Base-by-base conservation (phyloP, 1,284 basidiomycete genomes). In the Omphalotus olearius region DNA sequence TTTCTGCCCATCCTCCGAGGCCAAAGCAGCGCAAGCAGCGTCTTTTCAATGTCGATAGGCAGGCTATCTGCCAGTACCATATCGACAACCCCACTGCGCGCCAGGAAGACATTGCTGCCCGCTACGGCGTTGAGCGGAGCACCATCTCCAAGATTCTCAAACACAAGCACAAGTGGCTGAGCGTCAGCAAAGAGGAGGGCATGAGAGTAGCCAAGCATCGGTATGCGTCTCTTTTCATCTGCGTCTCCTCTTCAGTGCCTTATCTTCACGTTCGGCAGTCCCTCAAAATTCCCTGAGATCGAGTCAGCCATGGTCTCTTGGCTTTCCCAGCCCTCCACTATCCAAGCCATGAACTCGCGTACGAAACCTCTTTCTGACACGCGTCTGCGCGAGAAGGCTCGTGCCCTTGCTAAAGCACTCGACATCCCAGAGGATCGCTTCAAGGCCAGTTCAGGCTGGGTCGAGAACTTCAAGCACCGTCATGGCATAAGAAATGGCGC, bases 71-170 rank as follows among this genome's bases (percentile, higher is more conserved):
- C 62, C 59, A 79, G 39, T 84, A 82, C 67, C 78, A 83, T 59
- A 67, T 75, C 46, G 69, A 81, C 2, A 71, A 88, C 60, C 85
- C 85, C 0, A 77, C 78, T 53, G 74, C 79, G 17, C 76, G 85
- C 52, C 91, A 93, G 65, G 89, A 93, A 62, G 87, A 91, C 61
- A 91, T 94, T 59, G 92, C 88, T 0, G 68, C 69, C 10, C 68
- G 72, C 37, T 95, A 87, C 64, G 80, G 81, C 48, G 87, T 94
- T 50, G 93, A 95, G 65, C 83, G 93, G 46, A 93, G 89, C 67
- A 95, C 92, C n/a, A 88, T 95, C 63, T 91, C 87, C 69, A 94
- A 95, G 71, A 94, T 93, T 57, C 75, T 95, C 56, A 94, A 93
- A 64, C 72, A 89, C 62, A 90, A 89, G 68, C 75, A 79, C 14